Evolutionary conservation across 1,284 basidiomycete species (phyloP), one percentile per base, ranked within the genome.

Genomic region (Sporisorium iseilematis-ciliati): DNA sequence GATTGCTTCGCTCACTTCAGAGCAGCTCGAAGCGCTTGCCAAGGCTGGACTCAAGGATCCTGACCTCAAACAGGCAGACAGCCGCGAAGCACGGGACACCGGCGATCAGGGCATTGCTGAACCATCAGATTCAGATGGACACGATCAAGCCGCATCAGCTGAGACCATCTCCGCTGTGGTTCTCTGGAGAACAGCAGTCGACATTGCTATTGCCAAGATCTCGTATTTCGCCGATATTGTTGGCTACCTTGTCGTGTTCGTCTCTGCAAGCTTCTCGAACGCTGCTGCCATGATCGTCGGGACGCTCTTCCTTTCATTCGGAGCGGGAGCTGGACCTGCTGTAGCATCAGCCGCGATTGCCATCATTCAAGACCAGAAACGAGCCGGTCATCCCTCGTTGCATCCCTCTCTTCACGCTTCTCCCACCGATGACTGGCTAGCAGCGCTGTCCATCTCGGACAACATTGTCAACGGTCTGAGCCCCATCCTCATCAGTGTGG

Each of bases 261-360:
- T 75, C 20, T 71, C 68, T 1, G 73, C 73, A 2, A 57, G 57
- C 50, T 65, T 71, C 49, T 67, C 73, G 1, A 70, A 65, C 21
- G 68, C 68, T 6, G 57, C 50, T 16, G 52, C 58, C 35, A 71
- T 75, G 68, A 62, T 68, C 38, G 50, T 46, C 21, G 73, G 73
- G 11, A 75, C 73, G 18, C 50, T 71, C 8, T 67, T 67, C 25
- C 65, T 75, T 7, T 67, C 64, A 0, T 71, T 75, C 21, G 73
- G 73, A 14, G 73, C 73, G 7, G 73, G 65, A 3, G 64, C 67
- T 3, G 68, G 68, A 16, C 73, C 73, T 11, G 73, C 68, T 7
- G 65, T 71, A 8, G 62, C 68, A 4, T 71, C 68, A 6, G 73
- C 73, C 16, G 73, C 73, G 16, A 75, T 75, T 21, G 68, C 73